These are phyloP conservation scores for Candida broadrunensis DNA, from an alignment of 805 yeast species.

Conservation along the genomic window DNA sequence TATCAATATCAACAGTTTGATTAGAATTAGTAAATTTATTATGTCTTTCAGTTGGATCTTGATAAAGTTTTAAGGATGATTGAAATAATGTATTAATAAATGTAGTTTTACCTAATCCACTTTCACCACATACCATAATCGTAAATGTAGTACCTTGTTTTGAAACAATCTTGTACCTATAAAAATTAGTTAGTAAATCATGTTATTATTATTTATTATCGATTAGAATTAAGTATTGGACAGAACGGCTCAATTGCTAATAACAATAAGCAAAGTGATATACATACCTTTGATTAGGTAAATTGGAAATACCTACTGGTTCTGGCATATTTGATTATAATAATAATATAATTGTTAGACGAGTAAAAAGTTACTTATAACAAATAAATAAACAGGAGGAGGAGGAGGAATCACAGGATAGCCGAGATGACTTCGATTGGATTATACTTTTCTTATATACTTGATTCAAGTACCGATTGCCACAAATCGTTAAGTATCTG, in stretches of 20 bases:
- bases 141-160: slow-evolving; percentile 77
- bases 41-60: slow-evolving; percentile 53
- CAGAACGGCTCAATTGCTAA: too few species aligned
- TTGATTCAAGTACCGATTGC: too few species aligned
- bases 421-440: too few species aligned
- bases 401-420: too few species aligned
- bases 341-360: too few species aligned
- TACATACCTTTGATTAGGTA: slow-evolving; percentile 69
- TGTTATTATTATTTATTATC: too few species aligned
- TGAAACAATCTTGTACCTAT: slow-evolving; percentile 68
- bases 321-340: slow-evolving; percentile 37
- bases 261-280: too few species aligned
- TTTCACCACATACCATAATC: slow-evolving; percentile 85
- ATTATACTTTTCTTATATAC: too few species aligned
- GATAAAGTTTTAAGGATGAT: slow-evolving; percentile 60
- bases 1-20: slow-evolving; percentile 75
- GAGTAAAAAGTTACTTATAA: too few species aligned
- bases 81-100: slow-evolving; percentile 84
- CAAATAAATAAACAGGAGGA: too few species aligned
- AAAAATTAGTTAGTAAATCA: slow-evolving; percentile 4
- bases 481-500: too few species aligned
- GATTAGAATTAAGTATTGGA: too few species aligned
- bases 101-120: slow-evolving; percentile 91
- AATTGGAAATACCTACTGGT: slow-evolving; percentile 66
- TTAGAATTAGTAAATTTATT: slow-evolving; percentile 52